These are phyloP conservation scores for Aureobasidium sp. DNA, from an alignment of 2,329 filamentous ascomycete species.

Conservation along the genomic window DNA sequence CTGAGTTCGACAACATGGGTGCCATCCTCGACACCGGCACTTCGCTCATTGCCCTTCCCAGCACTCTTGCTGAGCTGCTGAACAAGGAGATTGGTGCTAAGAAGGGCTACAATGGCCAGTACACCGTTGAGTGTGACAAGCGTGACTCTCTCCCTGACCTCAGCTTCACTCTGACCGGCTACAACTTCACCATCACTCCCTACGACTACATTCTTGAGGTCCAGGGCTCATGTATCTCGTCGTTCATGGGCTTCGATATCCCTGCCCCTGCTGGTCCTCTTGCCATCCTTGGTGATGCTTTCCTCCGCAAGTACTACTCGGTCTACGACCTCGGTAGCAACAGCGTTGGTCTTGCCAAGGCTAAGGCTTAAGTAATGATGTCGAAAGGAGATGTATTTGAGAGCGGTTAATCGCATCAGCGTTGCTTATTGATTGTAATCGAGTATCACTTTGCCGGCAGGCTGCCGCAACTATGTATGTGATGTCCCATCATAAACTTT, in stretches of 20 bases:
- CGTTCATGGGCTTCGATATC: conserved; percentile 89
- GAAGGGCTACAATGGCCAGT: conserved; percentile 97
- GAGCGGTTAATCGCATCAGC: not conserved
- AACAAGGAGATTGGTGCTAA: conserved; percentile 97
- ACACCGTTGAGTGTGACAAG: conserved; percentile 82
- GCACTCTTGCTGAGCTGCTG: conserved; percentile 84
- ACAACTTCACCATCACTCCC: conserved; percentile 84
- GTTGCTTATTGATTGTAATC: conserved; percentile 1
- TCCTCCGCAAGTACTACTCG: conserved; percentile 80
- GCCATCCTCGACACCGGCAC: conserved; percentile 97
- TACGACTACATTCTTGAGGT: conserved; percentile 96
- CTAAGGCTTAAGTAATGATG: conserved; percentile 43
- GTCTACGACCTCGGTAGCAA: conserved; percentile 91
- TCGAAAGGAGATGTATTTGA: not conserved
- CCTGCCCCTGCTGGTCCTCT: conserved; percentile 82
- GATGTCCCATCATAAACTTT: not conserved
- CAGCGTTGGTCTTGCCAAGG: conserved; percentile 79
- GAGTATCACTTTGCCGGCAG: not conserved
- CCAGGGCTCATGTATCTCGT: conserved; percentile 90
- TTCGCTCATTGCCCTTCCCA: conserved; percentile 91
- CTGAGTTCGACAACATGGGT: conserved; percentile 88
- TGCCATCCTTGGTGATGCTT: conserved; percentile 84
- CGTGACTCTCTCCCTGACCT: conserved; percentile 79
- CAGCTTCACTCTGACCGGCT: conserved; percentile 78
- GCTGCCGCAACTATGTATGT: not conserved